Evolutionary conservation across 2,329 filamentous ascomycete species (phyloP).

Genomic region (Colletotrichum sp.): DNA sequence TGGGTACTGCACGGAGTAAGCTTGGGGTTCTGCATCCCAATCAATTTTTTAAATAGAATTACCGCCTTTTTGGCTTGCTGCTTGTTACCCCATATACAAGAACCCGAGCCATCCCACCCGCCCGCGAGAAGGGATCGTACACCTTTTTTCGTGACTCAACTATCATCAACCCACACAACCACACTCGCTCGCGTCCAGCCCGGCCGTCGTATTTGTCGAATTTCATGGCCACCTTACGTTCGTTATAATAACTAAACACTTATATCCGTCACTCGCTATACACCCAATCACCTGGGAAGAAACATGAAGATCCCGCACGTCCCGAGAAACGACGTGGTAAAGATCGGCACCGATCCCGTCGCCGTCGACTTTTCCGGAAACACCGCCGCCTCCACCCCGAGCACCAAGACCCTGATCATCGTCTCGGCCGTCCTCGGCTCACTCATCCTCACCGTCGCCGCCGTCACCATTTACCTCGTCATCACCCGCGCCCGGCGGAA

Average conservation of each 20-base stretch:
- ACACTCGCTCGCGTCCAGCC: background rate
- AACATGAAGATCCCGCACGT: background rate
- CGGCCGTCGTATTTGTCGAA: background rate
- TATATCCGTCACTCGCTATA: background rate
- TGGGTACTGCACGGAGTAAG: background rate
- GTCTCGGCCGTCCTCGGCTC: background rate
- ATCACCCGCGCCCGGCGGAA: background rate
- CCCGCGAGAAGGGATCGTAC: background rate
- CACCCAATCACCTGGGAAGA: background rate
- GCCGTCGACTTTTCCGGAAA: background rate
- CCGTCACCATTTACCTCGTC: background rate
- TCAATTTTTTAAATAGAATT: conserved; percentile 12
- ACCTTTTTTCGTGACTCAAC: background rate
- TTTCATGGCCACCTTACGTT: conserved; percentile 5
- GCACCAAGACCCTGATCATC: background rate
- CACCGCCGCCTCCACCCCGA: background rate
- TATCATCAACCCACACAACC: background rate
- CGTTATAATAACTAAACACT: background rate
- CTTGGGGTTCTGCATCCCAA: background rate
- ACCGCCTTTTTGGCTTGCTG: background rate
- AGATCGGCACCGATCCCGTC: conserved; percentile 6
- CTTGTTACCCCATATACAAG: background rate
- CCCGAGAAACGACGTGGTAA: background rate
- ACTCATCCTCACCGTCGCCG: background rate
- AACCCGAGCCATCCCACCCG: background rate